Conservation (phyloP, 1,284 basidiomycete genomes). For the Agaricales sp. region DNA sequence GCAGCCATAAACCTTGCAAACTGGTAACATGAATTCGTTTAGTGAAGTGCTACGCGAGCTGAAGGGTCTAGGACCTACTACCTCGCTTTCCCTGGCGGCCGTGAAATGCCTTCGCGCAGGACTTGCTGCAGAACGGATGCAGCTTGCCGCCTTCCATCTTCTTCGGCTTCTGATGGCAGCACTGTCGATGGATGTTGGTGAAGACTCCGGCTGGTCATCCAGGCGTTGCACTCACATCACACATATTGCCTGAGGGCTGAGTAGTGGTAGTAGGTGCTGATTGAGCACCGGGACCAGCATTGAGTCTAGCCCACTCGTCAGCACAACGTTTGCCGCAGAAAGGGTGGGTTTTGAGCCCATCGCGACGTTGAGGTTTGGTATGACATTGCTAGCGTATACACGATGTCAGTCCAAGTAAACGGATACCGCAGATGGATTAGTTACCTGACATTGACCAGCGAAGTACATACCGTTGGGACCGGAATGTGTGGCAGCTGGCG, state of each 20-base stretch:
- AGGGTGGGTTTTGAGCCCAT: constrained; percentile 30
- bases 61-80: not conserved
- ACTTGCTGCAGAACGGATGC: constrained; percentile 26
- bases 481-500: not conserved
- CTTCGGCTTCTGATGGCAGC: not conserved
- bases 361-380: constrained; percentile 37
- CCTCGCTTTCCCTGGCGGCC: constrained; percentile 1
- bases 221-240: constrained; percentile 21
- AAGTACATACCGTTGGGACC: not conserved
- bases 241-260: constrained; percentile 10
- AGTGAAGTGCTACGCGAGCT: constrained; percentile 5
- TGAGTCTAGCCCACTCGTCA: constrained; percentile 14
- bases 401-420: not conserved
- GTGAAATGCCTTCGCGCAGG: constrained; percentile 15
- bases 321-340: constrained; percentile 38
- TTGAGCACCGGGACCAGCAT: not conserved
- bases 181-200: constrained; percentile 6
- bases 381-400: constrained; percentile 29
- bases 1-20: not conserved
- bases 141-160: constrained; percentile 23
- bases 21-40: not conserved
- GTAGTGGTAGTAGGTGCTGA: not conserved
- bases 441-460: constrained; percentile 3
- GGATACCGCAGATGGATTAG: not conserved
- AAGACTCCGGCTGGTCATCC: not conserved